These are phyloP conservation scores for Magnaporthiopsis incrustans DNA, from an alignment of 2,329 filamentous ascomycete genomes.

Conservation along the genomic window DNA sequence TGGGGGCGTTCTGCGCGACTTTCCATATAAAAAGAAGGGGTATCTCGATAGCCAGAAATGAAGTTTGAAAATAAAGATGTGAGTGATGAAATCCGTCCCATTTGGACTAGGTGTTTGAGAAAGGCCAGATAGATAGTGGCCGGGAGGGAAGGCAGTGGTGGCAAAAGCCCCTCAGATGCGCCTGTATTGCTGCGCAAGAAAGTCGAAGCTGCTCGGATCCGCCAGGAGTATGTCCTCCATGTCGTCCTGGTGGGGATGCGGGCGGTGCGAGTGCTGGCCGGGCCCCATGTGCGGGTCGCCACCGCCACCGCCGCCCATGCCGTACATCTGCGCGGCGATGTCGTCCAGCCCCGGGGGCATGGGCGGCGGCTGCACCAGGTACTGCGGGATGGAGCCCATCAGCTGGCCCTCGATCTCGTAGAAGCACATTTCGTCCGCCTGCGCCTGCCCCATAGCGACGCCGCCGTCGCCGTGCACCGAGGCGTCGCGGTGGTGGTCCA, in stretches of 20 bases:
- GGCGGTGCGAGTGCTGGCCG: constrained; percentile 10
- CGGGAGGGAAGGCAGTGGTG: neutral
- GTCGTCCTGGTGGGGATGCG: constrained; percentile 7
- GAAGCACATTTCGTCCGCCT: constrained; percentile 33
- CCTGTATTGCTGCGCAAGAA: constrained; percentile 2
- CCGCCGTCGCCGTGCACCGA: neutral
- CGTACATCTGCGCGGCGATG: constrained; percentile 13
- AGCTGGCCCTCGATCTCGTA: constrained; percentile 68
- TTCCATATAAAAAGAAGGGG: neutral
- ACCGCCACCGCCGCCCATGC: neutral
- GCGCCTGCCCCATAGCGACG: constrained; percentile 1
- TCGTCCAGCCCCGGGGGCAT: constrained; percentile 10
- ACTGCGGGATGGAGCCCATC: constrained; percentile 48
- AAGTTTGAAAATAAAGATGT: neutral
- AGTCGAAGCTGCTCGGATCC: constrained; percentile 2
- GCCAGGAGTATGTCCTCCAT: constrained; percentile 1
- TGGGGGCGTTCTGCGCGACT: neutral
- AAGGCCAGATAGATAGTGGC: neutral
- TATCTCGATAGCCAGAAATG: neutral
- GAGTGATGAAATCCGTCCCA: neutral
- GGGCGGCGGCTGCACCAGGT: constrained; percentile 12
- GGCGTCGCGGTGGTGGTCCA: constrained; percentile 29
- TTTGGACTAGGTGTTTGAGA: neutral
- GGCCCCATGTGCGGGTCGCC: constrained; percentile 9
- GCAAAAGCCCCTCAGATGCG: neutral